phyloP scores from a whole-genome alignment of 306 rosid genomes.

The Cucumis melo region DNA sequence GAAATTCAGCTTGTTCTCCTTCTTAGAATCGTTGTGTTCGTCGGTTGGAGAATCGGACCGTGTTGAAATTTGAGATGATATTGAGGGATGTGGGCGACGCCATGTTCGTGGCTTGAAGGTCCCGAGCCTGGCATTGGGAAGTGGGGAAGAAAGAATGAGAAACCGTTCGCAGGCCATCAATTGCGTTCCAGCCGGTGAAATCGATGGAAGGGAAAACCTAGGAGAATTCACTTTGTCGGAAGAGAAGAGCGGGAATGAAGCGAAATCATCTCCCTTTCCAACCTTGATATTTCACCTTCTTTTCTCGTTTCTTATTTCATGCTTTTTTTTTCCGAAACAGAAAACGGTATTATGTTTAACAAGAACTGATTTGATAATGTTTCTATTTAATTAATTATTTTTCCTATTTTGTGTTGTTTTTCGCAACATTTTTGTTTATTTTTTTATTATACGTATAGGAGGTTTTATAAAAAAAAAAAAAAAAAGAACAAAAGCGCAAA shows the following conservation, averaged over 20 bases:
- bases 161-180: conserved; percentile 51
- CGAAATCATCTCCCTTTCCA: not conserved
- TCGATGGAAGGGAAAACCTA: not conserved
- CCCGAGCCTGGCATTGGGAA: conserved; percentile 19
- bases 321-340: too few species aligned
- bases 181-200: not conserved
- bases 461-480: too few species aligned
- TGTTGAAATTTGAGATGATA: conserved; percentile 35
- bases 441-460: too few species aligned
- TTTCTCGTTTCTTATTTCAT: too few species aligned
- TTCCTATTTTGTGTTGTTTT: too few species aligned
- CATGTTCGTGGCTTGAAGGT: conserved; percentile 7
- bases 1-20: conserved; percentile 25
- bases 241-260: not conserved
- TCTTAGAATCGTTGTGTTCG: conserved; percentile 5
- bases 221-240: not conserved
- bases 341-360: too few species aligned
- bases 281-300: too few species aligned
- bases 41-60: conserved; percentile 8
- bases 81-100: conserved; percentile 10
- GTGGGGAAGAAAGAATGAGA: conserved; percentile 20
- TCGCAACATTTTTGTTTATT: too few species aligned
- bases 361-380: too few species aligned
- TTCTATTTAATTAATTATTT: too few species aligned
- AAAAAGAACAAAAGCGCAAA: too few species aligned